These are phyloP conservation scores for Sporobolus alterniflorus DNA, from an alignment of 202 grass and related monocot species.

Conservation along the genomic window DNA sequence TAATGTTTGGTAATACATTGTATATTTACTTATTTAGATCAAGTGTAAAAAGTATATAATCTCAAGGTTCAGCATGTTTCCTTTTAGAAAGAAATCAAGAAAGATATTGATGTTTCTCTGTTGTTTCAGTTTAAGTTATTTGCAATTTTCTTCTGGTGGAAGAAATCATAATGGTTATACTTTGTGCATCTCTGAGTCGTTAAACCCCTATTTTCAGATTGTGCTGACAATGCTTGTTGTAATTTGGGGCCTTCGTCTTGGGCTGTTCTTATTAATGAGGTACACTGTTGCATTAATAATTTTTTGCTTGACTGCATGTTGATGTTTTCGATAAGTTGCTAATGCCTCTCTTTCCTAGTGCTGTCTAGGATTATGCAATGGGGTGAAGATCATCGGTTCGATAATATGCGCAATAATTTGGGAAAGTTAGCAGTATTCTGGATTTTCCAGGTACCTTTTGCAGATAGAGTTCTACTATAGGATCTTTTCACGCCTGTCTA, in stretches of 20 bases:
- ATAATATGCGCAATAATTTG: slow-evolving; percentile 84
- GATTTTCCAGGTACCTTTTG: slow-evolving; percentile 76
- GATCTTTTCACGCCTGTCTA: background rate
- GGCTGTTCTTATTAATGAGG: slow-evolving; percentile 88
- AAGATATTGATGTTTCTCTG: background rate
- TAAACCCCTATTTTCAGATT: slow-evolving; percentile 57
- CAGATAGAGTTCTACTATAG: slow-evolving; percentile 20
- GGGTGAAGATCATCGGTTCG: slow-evolving; percentile 90
- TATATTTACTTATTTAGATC: background rate
- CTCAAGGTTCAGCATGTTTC: background rate
- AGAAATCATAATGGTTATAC: background rate
- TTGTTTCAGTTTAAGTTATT: background rate
- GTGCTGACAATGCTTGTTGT: slow-evolving; percentile 73
- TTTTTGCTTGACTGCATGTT: background rate
- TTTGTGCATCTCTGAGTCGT: slow-evolving; percentile 30
- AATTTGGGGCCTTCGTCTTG: slow-evolving; percentile 89
- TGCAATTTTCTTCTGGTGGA: background rate
- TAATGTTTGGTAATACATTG: background rate
- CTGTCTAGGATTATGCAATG: slow-evolving; percentile 84
- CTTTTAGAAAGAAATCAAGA: background rate
- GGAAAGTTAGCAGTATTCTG: slow-evolving; percentile 86
- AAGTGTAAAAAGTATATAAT: background rate
- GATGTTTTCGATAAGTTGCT: slow-evolving; percentile 1
- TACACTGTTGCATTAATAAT: slow-evolving; percentile 22
- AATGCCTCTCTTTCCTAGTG: slow-evolving; percentile 30